A percentile compares a stretch with the other conserved stretches of the same genome.
Evolutionary conservation across 192 early-diverging fungal genomes (phyloP).

Genomic region (Entomortierella parvispora): DNA sequence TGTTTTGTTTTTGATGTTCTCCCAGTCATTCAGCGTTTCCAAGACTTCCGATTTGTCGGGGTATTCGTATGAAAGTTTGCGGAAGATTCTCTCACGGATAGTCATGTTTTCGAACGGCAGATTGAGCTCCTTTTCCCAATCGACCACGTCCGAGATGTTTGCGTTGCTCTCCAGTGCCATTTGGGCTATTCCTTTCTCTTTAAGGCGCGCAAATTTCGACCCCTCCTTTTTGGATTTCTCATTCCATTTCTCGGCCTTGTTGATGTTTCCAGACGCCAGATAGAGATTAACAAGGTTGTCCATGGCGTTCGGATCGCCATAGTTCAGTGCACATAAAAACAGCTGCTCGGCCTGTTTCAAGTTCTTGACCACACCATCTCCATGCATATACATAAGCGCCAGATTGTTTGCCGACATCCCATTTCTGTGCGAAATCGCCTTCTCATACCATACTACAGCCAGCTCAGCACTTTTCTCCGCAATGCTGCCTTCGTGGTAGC

Average conservation of each 20-base stretch:
- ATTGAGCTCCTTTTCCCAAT: constrained; percentile 39
- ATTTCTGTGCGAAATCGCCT: constrained; percentile 36
- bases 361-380: constrained; percentile 42
- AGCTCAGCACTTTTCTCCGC: constrained; percentile 32
- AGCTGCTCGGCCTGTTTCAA: constrained; percentile 34
- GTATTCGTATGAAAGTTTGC: constrained; percentile 34
- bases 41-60: constrained; percentile 30
- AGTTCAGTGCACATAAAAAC: constrained; percentile 43
- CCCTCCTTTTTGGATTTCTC: constrained; percentile 39
- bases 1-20: constrained; percentile 34
- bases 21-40: constrained; percentile 26
- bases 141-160: constrained; percentile 32
- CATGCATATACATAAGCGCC: constrained; percentile 37
- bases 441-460: constrained; percentile 41
- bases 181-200: constrained; percentile 35
- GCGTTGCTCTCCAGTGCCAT: constrained; percentile 26
- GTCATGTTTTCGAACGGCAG: constrained; percentile 45
- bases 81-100: constrained; percentile 35
- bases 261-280: constrained; percentile 36
- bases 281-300: constrained; percentile 37
- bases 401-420: constrained; percentile 44
- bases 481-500: constrained; percentile 31
- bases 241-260: constrained; percentile 46
- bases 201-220: constrained; percentile 33
- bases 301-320: constrained; percentile 45